Evolutionary conservation across 148 eudicot genomes (phyloP), one percentile per base, ranked within the genome.

Genomic region (Rhododendron vialii): DNA sequence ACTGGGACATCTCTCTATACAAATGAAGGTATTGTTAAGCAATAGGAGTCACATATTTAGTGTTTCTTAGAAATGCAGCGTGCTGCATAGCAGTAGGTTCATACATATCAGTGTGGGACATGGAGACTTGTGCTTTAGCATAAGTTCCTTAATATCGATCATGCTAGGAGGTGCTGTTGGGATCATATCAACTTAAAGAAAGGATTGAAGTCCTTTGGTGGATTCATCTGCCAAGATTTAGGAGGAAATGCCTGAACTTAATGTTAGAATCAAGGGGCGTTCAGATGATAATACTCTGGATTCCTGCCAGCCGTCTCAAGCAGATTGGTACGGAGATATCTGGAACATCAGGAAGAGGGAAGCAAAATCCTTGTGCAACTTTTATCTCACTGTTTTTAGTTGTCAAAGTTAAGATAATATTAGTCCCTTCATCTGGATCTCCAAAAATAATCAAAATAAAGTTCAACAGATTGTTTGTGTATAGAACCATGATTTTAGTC

Each of bases 181-280:
- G 89, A 91, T 96, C 85, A 48, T 96, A 89, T 93, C 96, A 69
- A 92, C 98, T 85, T 96, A 95, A 79, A 94, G 92, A 84, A 94
- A 92, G 82, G 92, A 95, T 90, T 93, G 99, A 96, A 90, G 88
- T 88, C 92, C 98, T 82, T 85, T 88, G 47, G 83, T 80, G 83
- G 94, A 93, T 85, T 86, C 95, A 76, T 83, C 93, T 71, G 82
- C 74, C 67, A 87, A 85, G 81, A 85, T 84, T 75, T 88, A 92
- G 84, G 93, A 91, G 63, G 91, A 92, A 88, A 86, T 83, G 77
- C 69, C 76, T 83, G 83, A 90, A 87, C 85, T 84, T 85, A 74
- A 93, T 41, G 84, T 94, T 69, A 87, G 87, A 88, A 84, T 87
- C 55, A 95, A 91, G 41, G 41, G 41, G 6, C 41, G 6, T 38